phyloP scores from a whole-genome alignment of 257 asterid genomes.

The Jasminum sambac region DNA sequence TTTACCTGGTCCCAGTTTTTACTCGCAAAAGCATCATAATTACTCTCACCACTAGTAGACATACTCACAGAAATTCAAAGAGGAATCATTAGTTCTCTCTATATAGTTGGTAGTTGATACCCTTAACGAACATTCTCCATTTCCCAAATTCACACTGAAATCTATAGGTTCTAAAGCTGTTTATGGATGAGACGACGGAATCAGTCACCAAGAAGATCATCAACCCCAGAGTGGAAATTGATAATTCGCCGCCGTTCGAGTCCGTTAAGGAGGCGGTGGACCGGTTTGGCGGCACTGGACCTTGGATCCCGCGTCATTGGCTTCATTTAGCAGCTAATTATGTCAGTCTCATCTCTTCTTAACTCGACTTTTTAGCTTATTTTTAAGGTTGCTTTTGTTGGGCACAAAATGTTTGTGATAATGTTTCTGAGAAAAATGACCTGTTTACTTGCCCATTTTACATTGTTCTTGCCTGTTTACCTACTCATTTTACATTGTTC shows the following conservation, averaged over 20 bases:
- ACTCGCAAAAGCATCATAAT: slow-evolving; percentile 41
- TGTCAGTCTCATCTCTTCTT: slow-evolving; percentile 27
- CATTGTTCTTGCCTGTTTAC: neutral
- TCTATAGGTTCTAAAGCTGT: neutral
- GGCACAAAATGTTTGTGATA: neutral
- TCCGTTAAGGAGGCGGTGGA: slow-evolving; percentile 96
- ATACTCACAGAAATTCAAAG: slow-evolving; percentile 19
- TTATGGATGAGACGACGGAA: slow-evolving; percentile 48
- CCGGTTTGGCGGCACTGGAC: slow-evolving; percentile 80
- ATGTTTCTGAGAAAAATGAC: neutral
- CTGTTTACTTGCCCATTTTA: neutral
- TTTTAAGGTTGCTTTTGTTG: neutral
- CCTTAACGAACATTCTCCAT: slow-evolving; percentile 26
- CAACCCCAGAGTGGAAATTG: slow-evolving; percentile 77
- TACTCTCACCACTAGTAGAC: slow-evolving; percentile 13
- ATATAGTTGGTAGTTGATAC: neutral
- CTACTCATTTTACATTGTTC: too few relatives aligned
- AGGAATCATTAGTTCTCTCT: slow-evolving; percentile 12
- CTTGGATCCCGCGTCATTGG: slow-evolving; percentile 74
- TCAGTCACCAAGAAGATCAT: slow-evolving; percentile 35
- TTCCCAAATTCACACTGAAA: slow-evolving; percentile 21
- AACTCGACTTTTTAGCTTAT: neutral
- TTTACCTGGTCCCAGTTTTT: slow-evolving; percentile 37
- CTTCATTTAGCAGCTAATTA: slow-evolving; percentile 52
- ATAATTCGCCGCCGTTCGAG: slow-evolving; percentile 87